Conservation (phyloP, 331 rosid species). For the Stylosanthes scabra region DNA sequence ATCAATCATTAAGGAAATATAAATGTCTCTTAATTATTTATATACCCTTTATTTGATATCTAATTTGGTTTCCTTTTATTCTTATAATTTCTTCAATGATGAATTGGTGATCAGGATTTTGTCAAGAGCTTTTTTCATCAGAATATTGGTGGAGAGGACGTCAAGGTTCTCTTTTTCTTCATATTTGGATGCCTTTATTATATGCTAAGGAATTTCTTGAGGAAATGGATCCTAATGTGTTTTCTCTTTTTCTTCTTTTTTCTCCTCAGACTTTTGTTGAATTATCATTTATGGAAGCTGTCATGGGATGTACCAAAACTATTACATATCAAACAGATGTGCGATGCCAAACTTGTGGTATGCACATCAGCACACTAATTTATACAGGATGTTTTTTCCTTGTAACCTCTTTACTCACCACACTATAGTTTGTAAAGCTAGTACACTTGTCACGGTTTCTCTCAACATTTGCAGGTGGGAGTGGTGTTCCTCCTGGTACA, state of each 20-base stretch:
- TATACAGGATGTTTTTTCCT: neutral
- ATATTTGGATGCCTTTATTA: conserved; percentile 7
- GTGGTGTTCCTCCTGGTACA: conserved; percentile 96
- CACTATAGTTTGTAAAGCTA: conserved; percentile 23
- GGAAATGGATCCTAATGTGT: conserved; percentile 38
- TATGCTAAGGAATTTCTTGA: conserved; percentile 21
- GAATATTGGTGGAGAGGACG: conserved; percentile 80
- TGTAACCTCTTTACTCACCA: neutral
- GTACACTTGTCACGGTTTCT: conserved; percentile 25
- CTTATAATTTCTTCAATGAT: conserved; percentile 22
- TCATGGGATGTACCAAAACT: conserved; percentile 82
- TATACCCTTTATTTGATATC: conserved; percentile 26
- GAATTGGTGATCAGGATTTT: conserved; percentile 62
- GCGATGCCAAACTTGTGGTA: conserved; percentile 87
- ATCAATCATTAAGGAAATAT: conserved; percentile 33
- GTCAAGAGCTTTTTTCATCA: conserved; percentile 61
- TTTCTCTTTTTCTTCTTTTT: neutral
- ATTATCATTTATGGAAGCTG: conserved; percentile 94
- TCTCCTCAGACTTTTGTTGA: conserved; percentile 60
- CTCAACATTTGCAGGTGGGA: conserved; percentile 68
- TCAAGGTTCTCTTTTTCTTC: conserved; percentile 65
- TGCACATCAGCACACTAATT: conserved; percentile 33
- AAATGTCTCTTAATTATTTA: conserved; percentile 26
- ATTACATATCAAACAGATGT: conserved; percentile 71
- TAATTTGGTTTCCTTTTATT: conserved; percentile 38